phyloP scores from a whole-genome alignment of 495 filamentous ascomycete genomes.

The Xylaria sp. region DNA sequence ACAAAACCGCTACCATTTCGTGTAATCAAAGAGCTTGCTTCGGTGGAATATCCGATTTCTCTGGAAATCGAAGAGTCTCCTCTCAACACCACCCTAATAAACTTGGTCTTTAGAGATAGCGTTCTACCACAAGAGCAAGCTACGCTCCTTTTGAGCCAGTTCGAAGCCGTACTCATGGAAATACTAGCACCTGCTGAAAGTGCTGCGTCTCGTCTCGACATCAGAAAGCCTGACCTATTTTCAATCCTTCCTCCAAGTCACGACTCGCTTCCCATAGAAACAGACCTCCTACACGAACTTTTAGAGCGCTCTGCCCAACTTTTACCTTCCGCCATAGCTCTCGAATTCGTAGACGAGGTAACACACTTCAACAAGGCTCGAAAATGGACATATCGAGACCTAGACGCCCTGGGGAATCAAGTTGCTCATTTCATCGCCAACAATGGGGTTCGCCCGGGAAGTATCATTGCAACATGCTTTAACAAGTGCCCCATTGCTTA shows the following conservation, averaged over 20 bases:
- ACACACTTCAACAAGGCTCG: constrained; percentile 41
- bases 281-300: constrained; percentile 66
- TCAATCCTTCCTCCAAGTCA: constrained; percentile 62
- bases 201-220: constrained; percentile 32
- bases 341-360: constrained; percentile 64
- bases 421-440: constrained; percentile 62
- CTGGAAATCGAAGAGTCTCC: constrained; percentile 69
- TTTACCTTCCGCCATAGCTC: constrained; percentile 57
- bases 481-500: constrained; percentile 81
- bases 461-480: constrained; percentile 78
- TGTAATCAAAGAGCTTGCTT: constrained; percentile 47
- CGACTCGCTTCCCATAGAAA: constrained; percentile 49
- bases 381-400: constrained; percentile 67
- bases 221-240: constrained; percentile 45
- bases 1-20: constrained; percentile 32
- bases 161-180: constrained; percentile 60
- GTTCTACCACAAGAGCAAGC: constrained; percentile 70
- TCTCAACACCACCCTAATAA: constrained; percentile 56
- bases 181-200: constrained; percentile 49
- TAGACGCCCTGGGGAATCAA: constrained; percentile 66
- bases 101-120: constrained; percentile 66
- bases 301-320: constrained; percentile 56
- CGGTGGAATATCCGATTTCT: constrained; percentile 68
- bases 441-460: constrained; percentile 47
- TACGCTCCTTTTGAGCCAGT: constrained; percentile 63